Evolutionary conservation across 2,329 filamentous ascomycete species (phyloP), one percentile per base, ranked within the genome.

Genomic region (Fusarium robinianum): DNA sequence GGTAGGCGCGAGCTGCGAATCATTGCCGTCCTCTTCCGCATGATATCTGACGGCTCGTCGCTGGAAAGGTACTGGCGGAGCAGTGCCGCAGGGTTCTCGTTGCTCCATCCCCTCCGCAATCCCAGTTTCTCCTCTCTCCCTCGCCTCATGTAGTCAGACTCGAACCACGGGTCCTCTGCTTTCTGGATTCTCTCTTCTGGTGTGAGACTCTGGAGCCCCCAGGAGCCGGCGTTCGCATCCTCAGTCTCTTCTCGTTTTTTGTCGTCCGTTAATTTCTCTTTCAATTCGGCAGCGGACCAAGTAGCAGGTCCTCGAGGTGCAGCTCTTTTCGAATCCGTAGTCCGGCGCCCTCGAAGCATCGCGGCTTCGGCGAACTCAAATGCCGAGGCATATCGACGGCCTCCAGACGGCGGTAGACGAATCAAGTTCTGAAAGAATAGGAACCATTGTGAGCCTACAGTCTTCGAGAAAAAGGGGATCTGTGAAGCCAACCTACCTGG

Each of bases 1-100:
- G 63, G 55, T 8, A 67, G 48, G 15, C 64, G 57, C 15, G 45
- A 42, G 29, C 49, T 63, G 18, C 66, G 65, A 14, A 55, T 49
- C 27, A 24, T 29, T 5, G 66, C 63, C 37, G 23, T 42, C 41
- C 43, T 45, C 34, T 32, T 61, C 11, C 41, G 51, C 30, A 53
- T 23, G 5, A 39, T 33, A 19, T 47, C 14, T 26, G 32, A 14
- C 21, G 45, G 46, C 11, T 24, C 27, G 14, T 46, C 32, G 7
- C 26, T 19, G 17, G 46, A 32, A 15, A 62, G 41, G 24, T 57
- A 51, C 18, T 44, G 56, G 24, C 60, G 55, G 14, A 67, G 38
- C 8, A 67, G 26, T 14, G 52, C 33, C 19, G 53, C 61, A 7
- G 63, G 60, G 19, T 57, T 50, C 36, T 57, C 46, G n/a, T 55